A percentile compares a stretch with the other conserved stretches of the same genome.
Evolutionary conservation across 371 early-diverging fungal species (phyloP).

Genomic region (Rhizopus arrhizus): DNA sequence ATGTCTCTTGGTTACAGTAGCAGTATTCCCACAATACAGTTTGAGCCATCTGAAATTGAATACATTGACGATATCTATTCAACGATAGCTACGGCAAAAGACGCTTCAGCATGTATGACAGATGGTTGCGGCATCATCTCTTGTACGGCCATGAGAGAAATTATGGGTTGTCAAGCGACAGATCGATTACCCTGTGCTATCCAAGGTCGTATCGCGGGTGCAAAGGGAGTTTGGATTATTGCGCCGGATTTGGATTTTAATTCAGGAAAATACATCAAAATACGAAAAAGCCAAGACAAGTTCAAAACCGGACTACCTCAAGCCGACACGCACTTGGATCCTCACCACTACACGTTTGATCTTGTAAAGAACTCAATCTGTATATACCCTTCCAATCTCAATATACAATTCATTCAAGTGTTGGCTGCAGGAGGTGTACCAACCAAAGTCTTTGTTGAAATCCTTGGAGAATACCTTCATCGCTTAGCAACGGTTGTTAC

Average conservation of each 20-base stretch:
- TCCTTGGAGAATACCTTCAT: conserved; percentile 42
- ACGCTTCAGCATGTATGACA: conserved; percentile 42
- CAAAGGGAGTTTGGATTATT: conserved; percentile 55
- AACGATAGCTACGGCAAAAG: conserved; percentile 8
- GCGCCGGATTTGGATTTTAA: conserved; percentile 38
- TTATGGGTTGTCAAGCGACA: conserved; percentile 38
- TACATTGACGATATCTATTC: conserved; percentile 42
- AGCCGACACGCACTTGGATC: conserved; percentile 28
- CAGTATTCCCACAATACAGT: conserved; percentile 42
- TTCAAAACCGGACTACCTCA: conserved; percentile 44
- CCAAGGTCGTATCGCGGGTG: conserved; percentile 56
- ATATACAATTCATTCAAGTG: conserved; percentile 52
- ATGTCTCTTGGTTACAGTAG: conserved; percentile 54
- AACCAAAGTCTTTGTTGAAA: conserved; percentile 36
- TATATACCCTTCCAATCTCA: conserved; percentile 43
- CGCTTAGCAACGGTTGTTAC: conserved; percentile 35
- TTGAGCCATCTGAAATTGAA: conserved; percentile 36
- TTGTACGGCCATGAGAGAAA: conserved; percentile 45
- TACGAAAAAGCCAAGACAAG: conserved; percentile 48
- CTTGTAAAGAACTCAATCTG: conserved; percentile 41
- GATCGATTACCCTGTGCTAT: conserved; percentile 49
- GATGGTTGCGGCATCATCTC: conserved; percentile 58
- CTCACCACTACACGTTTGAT: conserved; percentile 49
- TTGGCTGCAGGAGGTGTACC: conserved; percentile 47
- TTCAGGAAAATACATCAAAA: conserved; percentile 41